Percentiles rank a stretch among this genome's conserved stretches.
Conservation (phyloP, 1,139 yeast genomes). For the Protomyces macrosporus region DNA sequence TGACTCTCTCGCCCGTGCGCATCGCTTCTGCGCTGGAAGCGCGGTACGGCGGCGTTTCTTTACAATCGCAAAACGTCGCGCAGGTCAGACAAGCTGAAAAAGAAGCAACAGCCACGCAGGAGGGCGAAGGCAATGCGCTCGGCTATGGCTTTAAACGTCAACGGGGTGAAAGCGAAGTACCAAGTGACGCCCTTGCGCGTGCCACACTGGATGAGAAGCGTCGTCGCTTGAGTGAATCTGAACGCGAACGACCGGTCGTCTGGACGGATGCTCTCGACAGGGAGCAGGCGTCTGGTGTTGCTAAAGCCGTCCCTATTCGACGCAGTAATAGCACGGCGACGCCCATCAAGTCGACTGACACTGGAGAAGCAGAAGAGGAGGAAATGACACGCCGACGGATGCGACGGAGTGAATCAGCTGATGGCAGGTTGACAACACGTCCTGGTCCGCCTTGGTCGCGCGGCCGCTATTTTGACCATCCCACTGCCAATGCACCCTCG, state of each 20-base stretch:
- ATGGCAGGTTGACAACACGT: background rate
- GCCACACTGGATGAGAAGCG: conserved; percentile 21
- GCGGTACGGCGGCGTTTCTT: background rate
- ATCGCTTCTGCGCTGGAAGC: conserved; percentile 17
- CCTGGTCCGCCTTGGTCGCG: background rate
- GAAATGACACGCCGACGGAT: background rate
- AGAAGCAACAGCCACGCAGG: background rate
- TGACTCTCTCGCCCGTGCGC: conserved; percentile 12
- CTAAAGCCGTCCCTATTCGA: background rate
- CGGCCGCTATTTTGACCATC: background rate
- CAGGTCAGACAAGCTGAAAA: background rate
- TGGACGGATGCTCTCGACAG: background rate
- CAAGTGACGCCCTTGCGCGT: conserved; percentile 16
- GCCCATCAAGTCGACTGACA: background rate
- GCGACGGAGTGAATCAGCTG: background rate
- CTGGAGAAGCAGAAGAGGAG: background rate
- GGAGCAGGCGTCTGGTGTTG: background rate
- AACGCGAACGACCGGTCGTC: background rate
- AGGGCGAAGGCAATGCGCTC: background rate
- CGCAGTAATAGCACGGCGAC: background rate
- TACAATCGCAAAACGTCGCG: background rate
- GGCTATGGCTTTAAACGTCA: conserved; percentile 6
- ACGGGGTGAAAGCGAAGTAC: conserved; percentile 24
- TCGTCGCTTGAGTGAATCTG: conserved; percentile 21
- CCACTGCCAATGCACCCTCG: background rate